Evolutionary conservation across 371 early-diverging fungal species (phyloP).

Genomic region (Gilbertella persicaria): DNA sequence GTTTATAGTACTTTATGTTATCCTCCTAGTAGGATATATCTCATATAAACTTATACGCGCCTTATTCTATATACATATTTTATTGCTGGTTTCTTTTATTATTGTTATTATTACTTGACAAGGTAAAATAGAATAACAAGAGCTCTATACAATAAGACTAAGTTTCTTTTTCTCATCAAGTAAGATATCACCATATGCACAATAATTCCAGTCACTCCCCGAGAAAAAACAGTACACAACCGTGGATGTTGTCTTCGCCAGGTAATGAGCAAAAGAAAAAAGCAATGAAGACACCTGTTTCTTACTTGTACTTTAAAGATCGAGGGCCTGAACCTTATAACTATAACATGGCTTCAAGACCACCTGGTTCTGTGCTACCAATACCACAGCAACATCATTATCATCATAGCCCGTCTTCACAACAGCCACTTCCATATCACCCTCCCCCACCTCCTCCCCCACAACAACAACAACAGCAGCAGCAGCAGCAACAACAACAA

Average conservation of each 20-base stretch:
- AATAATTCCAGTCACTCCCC: conserved; percentile 5
- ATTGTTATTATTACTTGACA: too few species aligned
- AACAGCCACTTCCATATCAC: not conserved
- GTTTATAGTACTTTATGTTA: too few species aligned
- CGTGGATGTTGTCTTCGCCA: conserved; percentile 12
- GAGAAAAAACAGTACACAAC: conserved; percentile 9
- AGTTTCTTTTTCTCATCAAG: too few species aligned
- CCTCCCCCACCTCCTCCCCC: too few species aligned
- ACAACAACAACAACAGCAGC: conserved; percentile 4
- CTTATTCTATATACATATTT: too few species aligned
- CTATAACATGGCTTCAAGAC: conserved; percentile 16
- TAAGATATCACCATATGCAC: conserved; percentile 5
- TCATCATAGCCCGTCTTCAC: not conserved
- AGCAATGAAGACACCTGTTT: not conserved
- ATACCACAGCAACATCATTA: conserved; percentile 6
- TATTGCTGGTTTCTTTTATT: too few species aligned
- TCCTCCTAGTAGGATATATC: too few species aligned
- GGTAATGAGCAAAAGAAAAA: conserved; percentile 1
- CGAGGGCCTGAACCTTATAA: conserved; percentile 11
- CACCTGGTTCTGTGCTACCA: conserved; percentile 22
- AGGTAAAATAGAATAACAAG: too few species aligned
- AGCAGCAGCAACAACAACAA: conserved; percentile 1
- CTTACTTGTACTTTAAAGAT: not conserved
- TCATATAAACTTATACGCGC: too few species aligned
- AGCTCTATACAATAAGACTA: too few species aligned